Base-by-base conservation (phyloP, 2,329 filamentous ascomycete species). In the Bisporella sp. region DNA sequence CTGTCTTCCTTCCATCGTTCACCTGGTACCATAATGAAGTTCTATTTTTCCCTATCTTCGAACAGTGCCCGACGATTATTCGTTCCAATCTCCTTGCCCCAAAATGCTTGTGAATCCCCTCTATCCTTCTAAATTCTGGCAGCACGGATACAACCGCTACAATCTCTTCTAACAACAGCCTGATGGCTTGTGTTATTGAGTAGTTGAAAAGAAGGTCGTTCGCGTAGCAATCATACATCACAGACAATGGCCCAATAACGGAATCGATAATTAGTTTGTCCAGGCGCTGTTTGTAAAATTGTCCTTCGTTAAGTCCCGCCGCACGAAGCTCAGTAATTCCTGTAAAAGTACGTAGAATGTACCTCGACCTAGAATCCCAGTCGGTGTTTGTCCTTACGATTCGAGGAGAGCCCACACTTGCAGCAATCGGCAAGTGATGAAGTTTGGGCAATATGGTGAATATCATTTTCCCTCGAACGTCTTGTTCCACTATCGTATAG, bases 231-330 rank as follows among this genome's bases (percentile, higher is more conserved):
- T 95, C 87, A 47, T 95, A 76, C 6, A 95, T 71, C 1, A 87
- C 84, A 4, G 89, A 91, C 5, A 96, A 73, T 0, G 92, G 84
- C 56, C 96, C 91, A 49, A 95, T 80, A 31, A 93, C 76, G 45
- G 83, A 79, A 54, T 85, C 84, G 58, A 91, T 80, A 2, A 88
- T 82, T 37, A 96, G 73, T 44, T 84, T 85, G 44, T 92, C 86
- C 4, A 97, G 77, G 67, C 96, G 93, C 59, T 79, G 73, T 54
- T 80, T 77, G 6, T 93, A 70, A 56, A 93, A 82, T 35, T 79
- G 75, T 5, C 77, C 71, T 6, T 80, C 76, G 0, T 75, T 73
- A 53, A 84, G 73, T 5, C 75, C 74, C 5, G 78, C 71, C 4
- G 81, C 84, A 46, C 77, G 72, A 1, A 95, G 77, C 4, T 77